Evolutionary conservation across 164 flowering plant genomes (phyloP), one percentile per base, ranked within the genome.

Genomic region (Aristolochia contorta): DNA sequence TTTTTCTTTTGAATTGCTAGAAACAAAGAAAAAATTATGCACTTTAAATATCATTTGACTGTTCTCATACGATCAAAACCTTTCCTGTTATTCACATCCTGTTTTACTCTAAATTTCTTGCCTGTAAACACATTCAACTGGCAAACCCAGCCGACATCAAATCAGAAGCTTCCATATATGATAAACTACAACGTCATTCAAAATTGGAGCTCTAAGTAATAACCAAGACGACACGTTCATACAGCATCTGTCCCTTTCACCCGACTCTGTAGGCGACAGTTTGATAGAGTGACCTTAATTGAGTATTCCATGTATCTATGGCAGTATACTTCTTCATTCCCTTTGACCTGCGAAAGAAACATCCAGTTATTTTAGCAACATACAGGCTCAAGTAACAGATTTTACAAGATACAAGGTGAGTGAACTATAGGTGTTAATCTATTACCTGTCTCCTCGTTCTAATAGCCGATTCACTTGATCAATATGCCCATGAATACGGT

Each of bases 291-390:
- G 93, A 84, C 70, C 69, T 77, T 9, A 94, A 88, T 80, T 91
- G 99, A 14, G 90, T 79, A 79, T 91, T 94, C 99, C 99, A 94
- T 72, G 91, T 94, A 43, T 94, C 96, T 56, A 94, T 71, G n/a
- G 97, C 96, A 12, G 84, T 65, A 62, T 84, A 87, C 73, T 88
- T 90, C 70, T 86, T 86, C 93, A 82, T 83, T 58, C 97, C 99
- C 79, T 91, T 94, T 12, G 96, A 87, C 76, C 98, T 92, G 86
- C 65, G 54, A 54, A 24, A 54, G 21, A 57, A 6, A 22, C 19
- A 12, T 30, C 12, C 24, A 33, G 30, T 37, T 10, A 8, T 6
- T 6, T 37, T 37, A 37, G 7, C 14, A 52, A 53, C 9, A n/a
- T 52, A 53, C 16, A 53, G 8, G 22, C 6, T 49, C 12, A n/a